phyloP scores from a whole-genome alignment of 768 basidiomycete genomes.

The Boletus barrowsii region DNA sequence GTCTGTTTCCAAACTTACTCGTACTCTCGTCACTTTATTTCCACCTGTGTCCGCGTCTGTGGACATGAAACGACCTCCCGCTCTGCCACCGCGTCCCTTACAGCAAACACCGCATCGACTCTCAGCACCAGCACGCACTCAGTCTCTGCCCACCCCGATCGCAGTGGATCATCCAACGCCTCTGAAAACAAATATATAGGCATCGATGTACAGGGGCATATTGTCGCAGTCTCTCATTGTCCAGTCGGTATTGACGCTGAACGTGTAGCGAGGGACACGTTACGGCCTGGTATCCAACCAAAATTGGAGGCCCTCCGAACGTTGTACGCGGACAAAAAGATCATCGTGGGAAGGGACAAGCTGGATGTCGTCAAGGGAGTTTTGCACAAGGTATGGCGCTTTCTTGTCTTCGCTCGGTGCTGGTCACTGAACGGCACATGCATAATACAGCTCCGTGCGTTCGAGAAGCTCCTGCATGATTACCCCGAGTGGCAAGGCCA shows the following conservation, averaged over 20 bases:
- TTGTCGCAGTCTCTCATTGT: constrained; percentile 81
- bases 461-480: constrained; percentile 88
- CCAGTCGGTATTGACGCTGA: constrained; percentile 96
- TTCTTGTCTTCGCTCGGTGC: not conserved
- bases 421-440: not conserved
- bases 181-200: constrained; percentile 27
- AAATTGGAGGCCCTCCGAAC: constrained; percentile 81
- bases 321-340: constrained; percentile 95
- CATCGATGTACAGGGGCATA: constrained; percentile 87
- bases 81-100: not conserved
- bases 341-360: constrained; percentile 96
- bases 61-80: constrained; percentile 77
- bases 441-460: constrained; percentile 74
- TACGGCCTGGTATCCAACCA: constrained; percentile 80
- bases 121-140: not conserved
- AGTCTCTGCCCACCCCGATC: constrained; percentile 3
- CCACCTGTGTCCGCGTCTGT: constrained; percentile 93
- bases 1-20: constrained; percentile 98
- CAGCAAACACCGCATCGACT: constrained; percentile 8
- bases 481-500: constrained; percentile 97
- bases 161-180: not conserved
- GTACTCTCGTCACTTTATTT: constrained; percentile 91
- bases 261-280: constrained; percentile 80
- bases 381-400: constrained; percentile 72
- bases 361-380: constrained; percentile 98